Evolutionary conservation across 1,284 basidiomycete species (phyloP).

Genomic region (Ceratobasidium sp.): DNA sequence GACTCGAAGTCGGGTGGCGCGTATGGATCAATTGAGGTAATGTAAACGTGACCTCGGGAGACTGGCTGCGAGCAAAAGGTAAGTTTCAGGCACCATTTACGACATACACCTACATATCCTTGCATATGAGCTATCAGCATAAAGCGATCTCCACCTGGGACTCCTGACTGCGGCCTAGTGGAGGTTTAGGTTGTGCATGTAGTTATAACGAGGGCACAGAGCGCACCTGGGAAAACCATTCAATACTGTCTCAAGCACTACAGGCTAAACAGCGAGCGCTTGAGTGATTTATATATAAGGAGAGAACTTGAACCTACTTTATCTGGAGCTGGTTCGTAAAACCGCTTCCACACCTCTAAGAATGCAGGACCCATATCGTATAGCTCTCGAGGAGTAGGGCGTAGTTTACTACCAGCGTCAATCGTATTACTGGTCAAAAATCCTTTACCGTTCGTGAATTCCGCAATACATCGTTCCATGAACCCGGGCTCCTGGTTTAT

Average conservation of each 20-base stretch:
- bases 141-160: conserved; percentile 1
- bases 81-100: neutral
- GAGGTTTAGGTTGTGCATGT: conserved; percentile 49
- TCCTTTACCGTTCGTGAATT: conserved; percentile 17
- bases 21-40: conserved; percentile 51
- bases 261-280: conserved; percentile 55
- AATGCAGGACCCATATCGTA: conserved; percentile 63
- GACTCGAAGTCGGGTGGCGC: conserved; percentile 51
- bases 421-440: conserved; percentile 56
- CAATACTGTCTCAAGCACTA: conserved; percentile 11
- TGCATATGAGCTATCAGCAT: conserved; percentile 12
- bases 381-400: conserved; percentile 63
- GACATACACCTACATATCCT: conserved; percentile 27
- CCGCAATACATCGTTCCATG: neutral
- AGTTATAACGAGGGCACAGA: neutral
- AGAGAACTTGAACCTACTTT: conserved; percentile 57
- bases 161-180: conserved; percentile 55
- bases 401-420: conserved; percentile 65
- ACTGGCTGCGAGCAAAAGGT: conserved; percentile 45
- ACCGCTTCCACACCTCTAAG: conserved; percentile 60
- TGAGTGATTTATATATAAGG: neutral
- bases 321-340: conserved; percentile 63
- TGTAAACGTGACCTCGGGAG: conserved; percentile 52
- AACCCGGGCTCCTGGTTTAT: conserved; percentile 11
- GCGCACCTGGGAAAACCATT: conserved; percentile 27